Base-by-base conservation (phyloP, 2,329 filamentous ascomycete genomes). In the Calcarisporium arbuscula region DNA sequence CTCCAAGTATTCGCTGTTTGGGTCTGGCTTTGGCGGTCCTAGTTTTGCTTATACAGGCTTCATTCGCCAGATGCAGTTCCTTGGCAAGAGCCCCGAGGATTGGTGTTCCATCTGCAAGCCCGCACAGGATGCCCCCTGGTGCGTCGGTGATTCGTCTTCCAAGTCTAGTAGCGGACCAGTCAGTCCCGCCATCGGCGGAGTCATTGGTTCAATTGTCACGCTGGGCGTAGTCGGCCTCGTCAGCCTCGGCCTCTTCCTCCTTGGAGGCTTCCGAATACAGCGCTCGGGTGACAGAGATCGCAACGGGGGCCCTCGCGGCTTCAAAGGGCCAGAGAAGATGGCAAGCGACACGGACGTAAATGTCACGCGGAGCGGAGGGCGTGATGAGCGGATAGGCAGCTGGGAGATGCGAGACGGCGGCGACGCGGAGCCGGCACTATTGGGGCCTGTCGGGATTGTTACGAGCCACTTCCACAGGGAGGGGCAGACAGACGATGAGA, bases 41-140 rank as follows among this genome's bases (percentile, higher is more conserved):
- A 49, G 41, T 18, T 58, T 72, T 31, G 46, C 52, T 0, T 71
- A 59, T 41, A 40, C 40, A 2, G 52, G 56, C 5, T 74, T 74
- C 38, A 39, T 52, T 4, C 36, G 34, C 2, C 44, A 47, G 10
- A 66, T 72, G 54, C 41, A 50, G 12, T 30, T 39, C 5, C 44
- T 68, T 19, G 57, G 58, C 22, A 42, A 62, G 25, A 51, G 48
- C 10, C 37, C 60, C 0, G 38, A 47, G 4, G 41, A 49, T 4
- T 74, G 70, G 70, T 74, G 70, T 47, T 30, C 44, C 4, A 43
- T 58, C n/a, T 74, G 70, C 42, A 39, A 45, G 4, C 35, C 52
- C 3, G 49, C 46, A 18, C 32, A 44, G 9, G 45, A 50, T 8
- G 34, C 54, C 12, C 48, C 57, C 2, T 72, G 65, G 51, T 74